Percentiles rank a stretch among this genome's conserved stretches.
phyloP scores from a whole-genome alignment of 192 early-diverging fungal genomes.

The Funneliformis geosporum region DNA sequence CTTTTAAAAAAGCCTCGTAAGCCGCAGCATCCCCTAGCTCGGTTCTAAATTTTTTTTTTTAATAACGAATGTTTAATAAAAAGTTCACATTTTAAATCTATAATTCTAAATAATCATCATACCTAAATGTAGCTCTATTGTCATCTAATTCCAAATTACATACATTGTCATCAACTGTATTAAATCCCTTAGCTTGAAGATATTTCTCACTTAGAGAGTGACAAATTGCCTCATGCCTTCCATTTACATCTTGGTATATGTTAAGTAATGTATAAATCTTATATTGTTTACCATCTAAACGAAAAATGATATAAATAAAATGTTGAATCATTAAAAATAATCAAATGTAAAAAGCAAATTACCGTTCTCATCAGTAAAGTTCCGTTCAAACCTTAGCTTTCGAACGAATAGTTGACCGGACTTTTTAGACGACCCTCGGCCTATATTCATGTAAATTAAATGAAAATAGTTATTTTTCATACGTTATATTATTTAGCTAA shows the following conservation, averaged over 20 bases:
- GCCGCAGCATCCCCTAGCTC: background rate
- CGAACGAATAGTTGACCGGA: background rate
- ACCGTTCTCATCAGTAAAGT: background rate
- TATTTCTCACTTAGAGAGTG: background rate
- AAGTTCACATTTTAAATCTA: background rate
- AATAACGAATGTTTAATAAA: background rate
- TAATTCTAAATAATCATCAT: background rate
- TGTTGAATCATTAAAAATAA: background rate
- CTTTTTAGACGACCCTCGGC: background rate
- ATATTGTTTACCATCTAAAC: background rate
- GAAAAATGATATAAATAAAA: background rate
- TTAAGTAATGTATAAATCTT: background rate
- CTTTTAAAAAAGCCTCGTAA: background rate
- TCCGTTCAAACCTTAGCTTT: background rate
- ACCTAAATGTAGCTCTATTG: background rate
- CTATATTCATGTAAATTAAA: background rate
- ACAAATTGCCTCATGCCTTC: background rate
- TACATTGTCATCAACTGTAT: background rate
- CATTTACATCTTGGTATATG: background rate
- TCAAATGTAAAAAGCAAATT: background rate
- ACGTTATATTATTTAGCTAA: no score
- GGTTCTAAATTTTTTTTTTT: background rate
- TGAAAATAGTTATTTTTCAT: no score
- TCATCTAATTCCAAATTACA: background rate
- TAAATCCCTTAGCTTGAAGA: background rate